Conservation (phyloP, 1,284 basidiomycete species). For the Exsudoporus floridanus region DNA sequence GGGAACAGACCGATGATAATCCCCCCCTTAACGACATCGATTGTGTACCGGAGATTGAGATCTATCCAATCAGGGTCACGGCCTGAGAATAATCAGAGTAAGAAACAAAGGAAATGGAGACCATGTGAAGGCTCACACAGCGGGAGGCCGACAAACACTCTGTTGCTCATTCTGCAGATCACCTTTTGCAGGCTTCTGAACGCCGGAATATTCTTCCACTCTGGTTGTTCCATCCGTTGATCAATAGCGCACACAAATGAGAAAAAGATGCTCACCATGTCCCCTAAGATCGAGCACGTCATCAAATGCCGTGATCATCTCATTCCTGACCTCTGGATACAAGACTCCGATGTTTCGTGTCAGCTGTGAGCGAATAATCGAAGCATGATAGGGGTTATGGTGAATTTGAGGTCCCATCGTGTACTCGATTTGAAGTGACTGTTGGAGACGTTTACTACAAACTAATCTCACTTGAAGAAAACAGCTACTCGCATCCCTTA, state of each 20-base stretch:
- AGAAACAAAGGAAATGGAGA: background rate
- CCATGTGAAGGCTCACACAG: slow-evolving; percentile 31
- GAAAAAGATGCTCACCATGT: too few relatives aligned
- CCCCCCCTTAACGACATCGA: slow-evolving; percentile 32
- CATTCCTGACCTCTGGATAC: slow-evolving; percentile 34
- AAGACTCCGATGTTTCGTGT: slow-evolving; percentile 31
- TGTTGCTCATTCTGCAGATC: slow-evolving; percentile 36
- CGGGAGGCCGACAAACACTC: slow-evolving; percentile 42
- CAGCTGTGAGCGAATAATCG: slow-evolving; percentile 29
- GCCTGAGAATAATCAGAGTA: slow-evolving; percentile 32
- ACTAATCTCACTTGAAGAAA: background rate
- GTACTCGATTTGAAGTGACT: slow-evolving; percentile 26
- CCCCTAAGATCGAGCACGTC: background rate
- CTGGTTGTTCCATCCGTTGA: too few relatives aligned
- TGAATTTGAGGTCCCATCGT: slow-evolving; percentile 29
- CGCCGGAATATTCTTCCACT: too few relatives aligned
- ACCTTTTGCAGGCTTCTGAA: slow-evolving; percentile 19
- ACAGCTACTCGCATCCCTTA: slow-evolving; percentile 32
- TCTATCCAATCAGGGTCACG: slow-evolving; percentile 39
- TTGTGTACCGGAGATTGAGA: slow-evolving; percentile 36
- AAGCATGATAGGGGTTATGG: slow-evolving; percentile 29
- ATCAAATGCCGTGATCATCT: slow-evolving; percentile 31
- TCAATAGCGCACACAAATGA: too few relatives aligned
- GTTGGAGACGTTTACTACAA: background rate
- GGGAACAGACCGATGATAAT: slow-evolving; percentile 39